Base-by-base conservation (phyloP, 2,329 filamentous ascomycete genomes). In the Trichoderma afroharzianum region DNA sequence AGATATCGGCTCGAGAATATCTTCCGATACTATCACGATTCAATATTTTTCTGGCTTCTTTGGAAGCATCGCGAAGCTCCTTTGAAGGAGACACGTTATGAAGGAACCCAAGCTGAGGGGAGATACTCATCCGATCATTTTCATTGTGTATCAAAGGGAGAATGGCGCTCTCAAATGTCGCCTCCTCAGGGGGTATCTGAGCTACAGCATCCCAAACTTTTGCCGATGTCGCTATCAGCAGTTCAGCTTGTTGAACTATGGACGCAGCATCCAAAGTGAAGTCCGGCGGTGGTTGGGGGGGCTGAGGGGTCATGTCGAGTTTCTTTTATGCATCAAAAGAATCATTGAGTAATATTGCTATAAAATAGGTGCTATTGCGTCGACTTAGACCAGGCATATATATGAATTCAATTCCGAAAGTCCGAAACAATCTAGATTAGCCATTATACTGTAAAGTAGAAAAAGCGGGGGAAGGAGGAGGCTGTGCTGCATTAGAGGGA, bases 1-100 rank as follows among this genome's bases (percentile, higher is more conserved):
- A 94, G 68, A 93, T 86, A 75, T 94, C 92, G 81, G 93, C 90
- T 64, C 92, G 87, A 91, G 93, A 93, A 75, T 84, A 86, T 63
- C 88, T 87, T 81, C 93, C 91, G 76, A 93, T 93, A 71, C 83
- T 81, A 77, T 91, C 93, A 74, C 93, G 90, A 75, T 92, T 88
- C 84, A 93, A 87, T 73, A 92, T 81, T 81, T 90, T 89, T 79
- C 92, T 89, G 0, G 91, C 91, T 77, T 93, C 88, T 70, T 89
- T 91, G 12, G 90, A 92, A 18, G 91, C 90, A 82, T 92, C 88
- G 21, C 92, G 88, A 57, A 94, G 83, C 70, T 84, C 86, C 73
- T 86, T 84, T 76, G 92, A 85, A 3, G 85, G 87, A n/a, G 90
- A 92, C 6, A 93, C 90, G 71, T 91, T 89, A 78, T 93, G 90